These are phyloP conservation scores for Quercus aquifolioides DNA, from an alignment of 306 rosid species.

Conservation along the genomic window DNA sequence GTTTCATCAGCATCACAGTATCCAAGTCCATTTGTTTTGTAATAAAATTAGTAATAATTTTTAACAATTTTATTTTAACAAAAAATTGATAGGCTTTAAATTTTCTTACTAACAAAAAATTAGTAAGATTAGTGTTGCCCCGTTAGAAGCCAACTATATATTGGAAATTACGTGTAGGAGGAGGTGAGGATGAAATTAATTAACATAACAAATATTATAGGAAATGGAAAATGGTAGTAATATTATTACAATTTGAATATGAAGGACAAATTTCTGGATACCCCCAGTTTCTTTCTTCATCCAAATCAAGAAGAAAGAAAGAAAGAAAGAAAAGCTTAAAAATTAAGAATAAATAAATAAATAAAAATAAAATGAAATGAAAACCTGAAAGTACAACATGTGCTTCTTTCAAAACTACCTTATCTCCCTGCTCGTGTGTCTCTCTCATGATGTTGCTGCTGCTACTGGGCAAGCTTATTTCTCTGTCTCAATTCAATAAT, in stretches of 20 bases:
- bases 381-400: neutral
- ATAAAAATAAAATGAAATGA: neutral
- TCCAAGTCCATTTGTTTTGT: no score
- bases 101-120: no score
- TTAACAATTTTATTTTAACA: no score
- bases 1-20: no score
- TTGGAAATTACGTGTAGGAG: neutral
- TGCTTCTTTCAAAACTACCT: neutral
- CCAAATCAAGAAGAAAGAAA: neutral
- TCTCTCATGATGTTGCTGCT: neutral
- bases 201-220: neutral
- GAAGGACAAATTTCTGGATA: neutral
- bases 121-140: neutral
- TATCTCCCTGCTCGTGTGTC: neutral
- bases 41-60: no score
- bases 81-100: no score
- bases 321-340: neutral
- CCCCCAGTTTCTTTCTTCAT: neutral
- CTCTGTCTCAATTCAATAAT: conserved; percentile 14
- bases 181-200: neutral
- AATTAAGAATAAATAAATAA: neutral
- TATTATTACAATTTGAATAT: neutral
- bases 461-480: conserved; percentile 8
- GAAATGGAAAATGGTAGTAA: neutral
- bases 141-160: neutral